Conservation (phyloP, 306 rosid genomes). For the Alnus rubra region DNA sequence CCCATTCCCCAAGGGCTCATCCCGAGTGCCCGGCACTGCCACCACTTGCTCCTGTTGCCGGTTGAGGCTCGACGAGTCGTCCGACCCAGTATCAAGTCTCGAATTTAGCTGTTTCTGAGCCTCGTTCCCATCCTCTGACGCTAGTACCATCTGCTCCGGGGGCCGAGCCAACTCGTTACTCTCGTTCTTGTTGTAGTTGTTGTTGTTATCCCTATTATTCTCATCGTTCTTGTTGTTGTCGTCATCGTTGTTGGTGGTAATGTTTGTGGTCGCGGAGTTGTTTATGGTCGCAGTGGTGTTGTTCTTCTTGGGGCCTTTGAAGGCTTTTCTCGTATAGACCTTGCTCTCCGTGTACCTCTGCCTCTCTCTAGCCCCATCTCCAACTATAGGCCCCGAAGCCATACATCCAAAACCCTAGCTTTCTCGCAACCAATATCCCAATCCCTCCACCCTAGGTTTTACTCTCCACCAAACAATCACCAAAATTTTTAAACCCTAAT, state of each 20-base stretch:
- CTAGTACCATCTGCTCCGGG: background rate
- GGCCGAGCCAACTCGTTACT: slow-evolving; percentile 30
- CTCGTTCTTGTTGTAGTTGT: background rate
- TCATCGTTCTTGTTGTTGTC: background rate
- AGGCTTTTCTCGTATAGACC: slow-evolving; percentile 74
- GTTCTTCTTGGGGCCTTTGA: slow-evolving; percentile 53
- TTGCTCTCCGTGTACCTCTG: slow-evolving; percentile 54
- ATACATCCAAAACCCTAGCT: slow-evolving; percentile 85
- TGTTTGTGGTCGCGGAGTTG: background rate
- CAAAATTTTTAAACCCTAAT: slow-evolving; percentile 25
- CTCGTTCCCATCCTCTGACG: slow-evolving; percentile 41
- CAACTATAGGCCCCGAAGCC: slow-evolving; percentile 85
- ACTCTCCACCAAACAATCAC: slow-evolving; percentile 20
- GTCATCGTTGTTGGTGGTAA: background rate
- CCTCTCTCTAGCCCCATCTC: slow-evolving; percentile 62
- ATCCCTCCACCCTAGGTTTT: slow-evolving; percentile 37
- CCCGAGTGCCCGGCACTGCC: slow-evolving; percentile 26
- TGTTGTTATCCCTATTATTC: background rate
- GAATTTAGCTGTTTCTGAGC: slow-evolving; percentile 31
- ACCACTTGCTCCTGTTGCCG: slow-evolving; percentile 36
- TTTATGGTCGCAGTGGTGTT: slow-evolving; percentile 12
- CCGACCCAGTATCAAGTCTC: slow-evolving; percentile 43
- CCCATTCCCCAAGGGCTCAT: slow-evolving; percentile 52
- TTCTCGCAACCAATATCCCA: slow-evolving; percentile 22
- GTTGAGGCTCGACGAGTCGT: slow-evolving; percentile 48